Conservation (phyloP, 768 basidiomycete species). For the Gymnopilus dilepis region DNA sequence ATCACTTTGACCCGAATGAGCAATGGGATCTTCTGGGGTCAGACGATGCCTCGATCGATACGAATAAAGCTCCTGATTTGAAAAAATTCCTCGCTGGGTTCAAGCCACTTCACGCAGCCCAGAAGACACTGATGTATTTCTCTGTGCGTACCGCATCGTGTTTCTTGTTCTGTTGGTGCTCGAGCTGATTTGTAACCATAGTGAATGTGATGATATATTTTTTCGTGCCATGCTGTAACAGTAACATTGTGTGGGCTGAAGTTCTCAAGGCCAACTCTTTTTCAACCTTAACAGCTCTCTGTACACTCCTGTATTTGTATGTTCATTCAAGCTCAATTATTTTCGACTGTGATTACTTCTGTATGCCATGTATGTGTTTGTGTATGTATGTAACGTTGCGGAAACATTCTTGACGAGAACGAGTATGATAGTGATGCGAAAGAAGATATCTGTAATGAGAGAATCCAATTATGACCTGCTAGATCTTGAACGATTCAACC, state of each 20-base stretch:
- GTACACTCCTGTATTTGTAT: background rate
- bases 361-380: background rate
- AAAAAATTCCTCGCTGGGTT: slow-evolving; percentile 57
- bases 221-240: background rate
- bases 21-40: slow-evolving; percentile 43
- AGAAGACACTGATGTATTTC: slow-evolving; percentile 46
- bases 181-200: background rate
- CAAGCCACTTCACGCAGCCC: slow-evolving; percentile 44
- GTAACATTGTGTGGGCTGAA: background rate
- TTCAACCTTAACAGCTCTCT: background rate
- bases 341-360: background rate
- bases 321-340: background rate
- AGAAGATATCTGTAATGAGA: no score
- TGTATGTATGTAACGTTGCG: no score
- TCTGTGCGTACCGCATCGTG: slow-evolving; percentile 33
- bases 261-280: background rate
- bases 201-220: background rate
- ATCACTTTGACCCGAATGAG: slow-evolving; percentile 49
- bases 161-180: background rate
- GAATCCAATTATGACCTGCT: background rate
- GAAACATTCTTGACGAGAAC: no score
- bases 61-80: slow-evolving; percentile 37
- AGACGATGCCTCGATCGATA: slow-evolving; percentile 43
- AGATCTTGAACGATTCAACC: slow-evolving; percentile 44
- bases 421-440: no score